Evolutionary conservation across 208 protist genomes (phyloP), one percentile per base, ranked within the genome.

Genomic region (Trichomonas tenax): DNA sequence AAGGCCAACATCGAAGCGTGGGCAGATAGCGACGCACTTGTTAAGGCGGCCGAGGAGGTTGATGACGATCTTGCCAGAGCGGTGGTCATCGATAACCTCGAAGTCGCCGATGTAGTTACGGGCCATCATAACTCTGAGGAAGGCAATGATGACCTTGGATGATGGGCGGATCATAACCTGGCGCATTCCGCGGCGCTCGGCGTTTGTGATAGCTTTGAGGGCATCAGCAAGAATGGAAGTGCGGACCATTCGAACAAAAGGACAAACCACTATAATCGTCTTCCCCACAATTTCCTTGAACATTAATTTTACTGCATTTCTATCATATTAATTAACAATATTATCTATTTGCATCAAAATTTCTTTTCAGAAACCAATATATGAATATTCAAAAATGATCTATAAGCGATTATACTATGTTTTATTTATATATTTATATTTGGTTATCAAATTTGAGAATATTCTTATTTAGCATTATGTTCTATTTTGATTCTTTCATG

Each of bases 91-190:
- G 97, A 99, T 98, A 97, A 99, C 98, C 98, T 99, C 99, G 97
- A 99, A 99, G 97, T 99, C 99, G 96, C 99, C 99, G 98, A 99
- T 99, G 98, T 99, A 99, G 63, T 97, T 98, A 98, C 99, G 99
- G 98, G 99, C 99, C 98, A 99, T 99, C 99, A 99, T 99, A 96
- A 99, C 99, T 96, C 98, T 98, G 96, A 99, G 98, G 98, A 99
- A 99, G 97, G 99, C 99, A 97, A 99, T 98, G 96, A 99, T 98
- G 96, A 99, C 99, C 98, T 99, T 99, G 96, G 98, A 99, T 95
- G 97, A 98, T 88, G 99, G 99, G 97, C 99, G 98, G 97, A 99
- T 98, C 49, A 99, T 97, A 86, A 99, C 99, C 98, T 99, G 99
- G 96, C 99, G 98, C 98, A 99, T 99, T 97, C 99, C 99, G 96